Base-by-base conservation (phyloP, 2,329 filamentous ascomycete species). In the Microdochium nivale region DNA sequence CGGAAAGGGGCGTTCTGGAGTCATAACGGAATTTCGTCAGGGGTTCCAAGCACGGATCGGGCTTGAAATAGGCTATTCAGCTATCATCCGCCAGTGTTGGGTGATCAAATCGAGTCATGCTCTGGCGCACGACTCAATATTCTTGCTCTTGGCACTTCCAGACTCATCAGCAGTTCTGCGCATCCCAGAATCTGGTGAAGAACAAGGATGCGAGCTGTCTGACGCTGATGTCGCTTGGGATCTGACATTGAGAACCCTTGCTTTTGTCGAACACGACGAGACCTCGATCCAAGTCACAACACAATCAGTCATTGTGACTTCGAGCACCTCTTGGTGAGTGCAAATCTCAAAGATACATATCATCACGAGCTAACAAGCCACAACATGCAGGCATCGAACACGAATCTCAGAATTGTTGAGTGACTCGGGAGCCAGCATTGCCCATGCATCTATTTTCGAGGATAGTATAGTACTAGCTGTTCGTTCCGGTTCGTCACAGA, bases 31-130 rank as follows among this genome's bases (percentile, higher is more conserved):
- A 60, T 74, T 88, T 55, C 79, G 86, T 55, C 75, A 82, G 64
- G 88, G 88, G 3, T 69, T 88, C 25, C 81, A 87, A 60, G 88
- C 86, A 19, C 81, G 78, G 52, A 80, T 88, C 56, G 81, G 79
- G 1, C 60, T 81, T 4, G 77, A 82, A 23, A 69, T 83, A 11
- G 75, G 79, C 23, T 76, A 73, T 44, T 69, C 67, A 8, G 68
- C 70, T 7, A 70, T 72, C 2, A 72, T 81, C 30, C 75, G 72
- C 49, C 70, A 75, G 48, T 75, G 72, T 16, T 85, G 81, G 80
- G 68, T 25, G 3, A 24, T 25, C 24, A 9, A 23, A 27, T 23
- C 76, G 13, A 71, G 84, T 30, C 65, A 64, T 1, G 58, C 60
- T 25, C 55, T 60, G 13, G 47, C 56, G 8, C 54, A 54, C 2